Conservation (phyloP, 148 eudicot species). For the Arbutus unedo region DNA sequence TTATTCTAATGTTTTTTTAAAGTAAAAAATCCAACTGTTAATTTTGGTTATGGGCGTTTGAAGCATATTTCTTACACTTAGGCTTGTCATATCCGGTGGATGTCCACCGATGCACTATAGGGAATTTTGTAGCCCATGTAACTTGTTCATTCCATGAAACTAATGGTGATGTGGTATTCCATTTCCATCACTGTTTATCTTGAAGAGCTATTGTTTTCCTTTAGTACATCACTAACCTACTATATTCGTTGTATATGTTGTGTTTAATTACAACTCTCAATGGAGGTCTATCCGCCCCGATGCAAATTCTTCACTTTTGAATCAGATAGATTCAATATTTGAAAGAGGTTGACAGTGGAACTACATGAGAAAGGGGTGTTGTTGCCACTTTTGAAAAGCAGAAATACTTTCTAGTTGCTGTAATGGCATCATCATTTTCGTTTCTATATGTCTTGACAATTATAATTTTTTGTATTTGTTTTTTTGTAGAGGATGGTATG, state of each 20-base stretch:
- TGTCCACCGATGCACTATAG: too few species aligned
- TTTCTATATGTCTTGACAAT: not conserved
- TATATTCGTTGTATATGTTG: not conserved
- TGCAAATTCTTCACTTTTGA: not conserved
- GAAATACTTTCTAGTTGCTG: not conserved
- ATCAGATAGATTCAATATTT: not conserved
- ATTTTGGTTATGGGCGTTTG: too few species aligned
- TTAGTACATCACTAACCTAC: not conserved
- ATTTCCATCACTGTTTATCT: too few species aligned
- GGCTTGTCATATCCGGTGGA: too few species aligned
- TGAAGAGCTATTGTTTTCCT: not conserved
- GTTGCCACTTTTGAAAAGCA: not conserved
- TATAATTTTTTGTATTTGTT: not conserved
- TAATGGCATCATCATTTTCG: not conserved
- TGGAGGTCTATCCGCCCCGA: not conserved
- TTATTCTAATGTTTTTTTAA: too few species aligned
- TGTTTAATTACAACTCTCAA: not conserved
- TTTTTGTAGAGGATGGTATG: slow-evolving; percentile 46
- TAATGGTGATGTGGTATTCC: too few species aligned
- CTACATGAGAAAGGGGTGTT: not conserved
- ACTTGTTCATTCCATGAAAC: too few species aligned
- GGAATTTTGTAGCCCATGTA: too few species aligned
- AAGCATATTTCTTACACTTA: too few species aligned
- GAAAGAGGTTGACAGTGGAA: not conserved
- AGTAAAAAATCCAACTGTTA: too few species aligned